phyloP scores from a whole-genome alignment of 2,329 filamentous ascomycete species.

The Waltergamsia citrina region DNA sequence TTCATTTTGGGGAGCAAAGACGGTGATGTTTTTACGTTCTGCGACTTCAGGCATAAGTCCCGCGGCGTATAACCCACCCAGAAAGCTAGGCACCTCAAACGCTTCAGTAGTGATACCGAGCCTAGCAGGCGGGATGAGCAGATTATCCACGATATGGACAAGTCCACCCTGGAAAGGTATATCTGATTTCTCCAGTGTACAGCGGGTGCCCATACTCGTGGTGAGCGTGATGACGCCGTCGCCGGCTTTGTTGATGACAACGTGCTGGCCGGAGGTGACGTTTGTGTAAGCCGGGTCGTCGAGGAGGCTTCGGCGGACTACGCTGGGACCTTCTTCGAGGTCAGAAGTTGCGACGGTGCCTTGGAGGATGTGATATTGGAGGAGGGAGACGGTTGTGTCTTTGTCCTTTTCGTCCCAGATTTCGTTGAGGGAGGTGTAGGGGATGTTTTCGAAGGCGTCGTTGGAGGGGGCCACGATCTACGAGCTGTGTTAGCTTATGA shows the following conservation, averaged over 20 bases:
- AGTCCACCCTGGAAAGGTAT: conserved; percentile 37
- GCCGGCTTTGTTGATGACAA: conserved; percentile 34
- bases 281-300: conserved; percentile 31
- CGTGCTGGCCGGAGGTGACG: conserved; percentile 38
- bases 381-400: conserved; percentile 35
- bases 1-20: conserved; percentile 54
- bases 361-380: conserved; percentile 53
- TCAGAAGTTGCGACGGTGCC: conserved; percentile 32
- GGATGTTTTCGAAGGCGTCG: conserved; percentile 44
- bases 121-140: conserved; percentile 37
- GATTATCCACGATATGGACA: conserved; percentile 41
- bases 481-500: not conserved
- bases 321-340: conserved; percentile 24
- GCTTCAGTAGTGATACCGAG: conserved; percentile 40
- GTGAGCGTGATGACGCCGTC: conserved; percentile 35
- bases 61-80: conserved; percentile 20
- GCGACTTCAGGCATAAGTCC: conserved; percentile 29
- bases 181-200: conserved; percentile 30
- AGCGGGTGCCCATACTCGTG: conserved; percentile 35
- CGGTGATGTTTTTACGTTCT: conserved; percentile 36
- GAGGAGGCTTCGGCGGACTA: conserved; percentile 34
- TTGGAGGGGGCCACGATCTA: conserved; percentile 49
- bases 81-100: conserved; percentile 30
- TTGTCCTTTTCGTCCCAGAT: conserved; percentile 34
- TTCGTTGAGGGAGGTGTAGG: conserved; percentile 37